These are phyloP conservation scores for Leptomonas pyrrhocoris DNA, from an alignment of 208 protist genomes.

Conservation along the genomic window DNA sequence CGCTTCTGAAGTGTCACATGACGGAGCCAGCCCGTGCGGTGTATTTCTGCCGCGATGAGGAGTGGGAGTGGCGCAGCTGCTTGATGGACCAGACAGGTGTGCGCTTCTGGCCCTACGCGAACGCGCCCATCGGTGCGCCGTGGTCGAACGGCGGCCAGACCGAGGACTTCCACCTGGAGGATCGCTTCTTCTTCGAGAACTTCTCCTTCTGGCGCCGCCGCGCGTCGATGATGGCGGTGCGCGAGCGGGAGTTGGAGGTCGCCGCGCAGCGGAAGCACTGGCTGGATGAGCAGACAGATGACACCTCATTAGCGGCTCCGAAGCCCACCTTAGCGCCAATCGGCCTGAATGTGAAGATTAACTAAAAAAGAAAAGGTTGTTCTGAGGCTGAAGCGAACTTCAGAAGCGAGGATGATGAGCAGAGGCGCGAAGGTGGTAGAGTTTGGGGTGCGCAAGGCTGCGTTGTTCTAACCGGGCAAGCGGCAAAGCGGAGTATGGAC, in stretches of 20 bases:
- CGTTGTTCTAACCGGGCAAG: no score
- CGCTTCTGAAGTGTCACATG: constrained; percentile 92
- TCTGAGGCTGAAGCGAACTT: background rate
- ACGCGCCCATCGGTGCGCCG: constrained; percentile 77
- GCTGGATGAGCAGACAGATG: constrained; percentile 57
- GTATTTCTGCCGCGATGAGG: constrained; percentile 91
- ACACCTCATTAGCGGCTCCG: constrained; percentile 41
- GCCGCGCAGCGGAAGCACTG: constrained; percentile 75
- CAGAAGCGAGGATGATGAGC: no score
- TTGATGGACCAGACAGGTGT: constrained; percentile 91
- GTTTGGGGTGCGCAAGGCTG: no score
- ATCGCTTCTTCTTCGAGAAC: constrained; percentile 91
- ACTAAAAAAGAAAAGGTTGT: constrained; percentile 12
- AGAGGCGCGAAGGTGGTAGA: no score
- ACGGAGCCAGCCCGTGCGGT: constrained; percentile 88
- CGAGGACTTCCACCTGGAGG: constrained; percentile 92
- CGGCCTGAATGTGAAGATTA: constrained; percentile 48
- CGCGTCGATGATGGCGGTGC: constrained; percentile 81
- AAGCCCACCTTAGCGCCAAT: constrained; percentile 83
- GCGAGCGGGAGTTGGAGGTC: constrained; percentile 80
- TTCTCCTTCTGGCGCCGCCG: constrained; percentile 84
- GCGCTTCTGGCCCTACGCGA: constrained; percentile 92
- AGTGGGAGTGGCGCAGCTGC: constrained; percentile 93
- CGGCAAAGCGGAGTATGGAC: no score
- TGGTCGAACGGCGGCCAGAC: constrained; percentile 92